Evolutionary conservation across 352 stramenopile species (phyloP), one percentile per base, ranked within the genome.

Genomic region (Globisporangium sylvaticum): DNA sequence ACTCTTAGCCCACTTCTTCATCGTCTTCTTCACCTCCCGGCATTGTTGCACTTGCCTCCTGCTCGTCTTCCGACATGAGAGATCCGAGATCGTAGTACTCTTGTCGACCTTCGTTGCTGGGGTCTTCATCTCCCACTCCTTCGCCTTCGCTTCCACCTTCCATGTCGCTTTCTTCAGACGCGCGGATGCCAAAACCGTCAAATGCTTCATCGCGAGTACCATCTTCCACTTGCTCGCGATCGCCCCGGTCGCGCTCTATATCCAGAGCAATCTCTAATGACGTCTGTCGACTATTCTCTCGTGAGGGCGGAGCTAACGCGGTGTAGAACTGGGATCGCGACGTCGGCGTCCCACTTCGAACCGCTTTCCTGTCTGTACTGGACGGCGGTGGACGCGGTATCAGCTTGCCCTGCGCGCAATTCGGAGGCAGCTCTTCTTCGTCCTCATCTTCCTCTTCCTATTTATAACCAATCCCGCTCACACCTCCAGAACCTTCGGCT

Each of bases 371-470:
- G 5, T 27, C 52, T 8, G 22, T 5, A 5, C 37, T 57, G 0
- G 61, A 53, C 7, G 73, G 54, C 20, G 75, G 75, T 9, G 76
- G 75, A 56, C 67, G 64, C 20, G 75, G 75, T 27, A 84, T 65
- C 27, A 84, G 53, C 55, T 58, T 80, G 3, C 77, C 75, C 64
- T 80, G 73, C 2, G 76, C 59, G 25, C 66, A 74, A 59, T 76
- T 80, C 25, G 59, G 48, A 12, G 66, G 71, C 22, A 76, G 60
- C 12, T 77, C 63, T 53, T 67, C 64, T 4, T 76, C 66, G 0
- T 80, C 71, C 5, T 56, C 34, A 0, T 39, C 56, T 20, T 60
- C 59, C 4, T 60, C 20, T 52, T 55, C 31, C 52, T 34, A 20
- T 56, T 27, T 10, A 22, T 20, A 20, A 44, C 2, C 37, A 20